Conservation (phyloP, 768 basidiomycete genomes). For the Rhizopogon vesiculosus region DNA sequence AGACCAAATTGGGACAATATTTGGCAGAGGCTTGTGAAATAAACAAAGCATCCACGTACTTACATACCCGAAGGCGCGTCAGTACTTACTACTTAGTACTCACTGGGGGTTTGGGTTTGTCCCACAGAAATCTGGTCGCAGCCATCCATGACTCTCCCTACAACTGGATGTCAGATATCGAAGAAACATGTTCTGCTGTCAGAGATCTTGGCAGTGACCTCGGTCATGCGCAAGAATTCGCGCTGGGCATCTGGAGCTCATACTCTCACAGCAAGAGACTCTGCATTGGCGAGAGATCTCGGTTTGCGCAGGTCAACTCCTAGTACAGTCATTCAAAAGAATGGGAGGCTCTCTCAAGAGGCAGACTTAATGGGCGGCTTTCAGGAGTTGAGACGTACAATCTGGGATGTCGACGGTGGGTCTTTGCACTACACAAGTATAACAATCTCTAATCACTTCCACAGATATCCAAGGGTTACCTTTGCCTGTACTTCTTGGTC, state of each 20-base stretch:
- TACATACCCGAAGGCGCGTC: not conserved
- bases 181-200: conserved; percentile 78
- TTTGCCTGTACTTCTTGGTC: conserved; percentile 63
- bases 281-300: conserved; percentile 67
- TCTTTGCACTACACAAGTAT: conserved; percentile 1
- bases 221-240: conserved; percentile 96
- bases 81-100: not conserved
- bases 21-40: conserved; percentile 19
- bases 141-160: not conserved
- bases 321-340: conserved; percentile 34
- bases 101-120: not conserved
- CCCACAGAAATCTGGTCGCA: not conserved
- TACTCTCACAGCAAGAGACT: conserved; percentile 56
- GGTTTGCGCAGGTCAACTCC: conserved; percentile 64
- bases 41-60: conserved; percentile 18
- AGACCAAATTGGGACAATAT: conserved; percentile 6
- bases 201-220: conserved; percentile 89
- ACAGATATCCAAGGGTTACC: conserved; percentile 58
- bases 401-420: conserved; percentile 67
- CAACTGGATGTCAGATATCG: conserved; percentile 31
- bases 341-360: conserved; percentile 58
- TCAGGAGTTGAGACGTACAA: conserved; percentile 71
- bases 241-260: conserved; percentile 84
- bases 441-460: not conserved
- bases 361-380: conserved; percentile 89